Percentiles rank a stretch among this genome's conserved stretches.
phyloP scores from a whole-genome alignment of 164 flowering plant genomes.

The Umbilicus rupestris region DNA sequence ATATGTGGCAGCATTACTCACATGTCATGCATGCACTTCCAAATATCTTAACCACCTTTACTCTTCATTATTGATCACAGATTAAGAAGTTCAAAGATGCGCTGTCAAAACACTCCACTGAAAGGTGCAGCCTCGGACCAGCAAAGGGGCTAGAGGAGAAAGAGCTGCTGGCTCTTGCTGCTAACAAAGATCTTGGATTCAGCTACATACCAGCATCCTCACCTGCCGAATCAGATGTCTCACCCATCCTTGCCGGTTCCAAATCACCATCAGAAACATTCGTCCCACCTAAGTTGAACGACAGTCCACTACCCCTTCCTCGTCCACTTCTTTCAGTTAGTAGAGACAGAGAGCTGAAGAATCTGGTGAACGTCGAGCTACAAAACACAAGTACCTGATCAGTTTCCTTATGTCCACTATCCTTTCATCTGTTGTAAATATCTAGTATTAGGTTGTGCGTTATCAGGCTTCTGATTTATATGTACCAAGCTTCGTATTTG shows the following conservation, averaged over 20 bases:
- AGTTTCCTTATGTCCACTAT: not conserved
- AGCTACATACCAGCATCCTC: constrained; percentile 37
- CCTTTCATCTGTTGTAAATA: not conserved
- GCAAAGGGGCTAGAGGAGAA: constrained; percentile 71
- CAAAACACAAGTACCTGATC: not conserved
- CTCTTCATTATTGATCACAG: constrained; percentile 21
- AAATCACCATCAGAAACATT: not conserved
- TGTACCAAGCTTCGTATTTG: not conserved
- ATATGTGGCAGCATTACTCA: too few species aligned
- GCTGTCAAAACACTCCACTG: constrained; percentile 59
- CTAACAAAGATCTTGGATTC: constrained; percentile 62
- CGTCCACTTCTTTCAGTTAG: not conserved
- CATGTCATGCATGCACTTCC: not conserved
- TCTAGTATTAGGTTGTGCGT: not conserved
- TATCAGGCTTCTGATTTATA: not conserved
- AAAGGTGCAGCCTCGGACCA: constrained; percentile 60
- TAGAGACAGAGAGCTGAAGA: not conserved
- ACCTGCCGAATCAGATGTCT: constrained; percentile 16
- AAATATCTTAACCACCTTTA: not conserved
- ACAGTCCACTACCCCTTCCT: not conserved
- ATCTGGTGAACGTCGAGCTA: not conserved
- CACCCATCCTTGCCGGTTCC: not conserved
- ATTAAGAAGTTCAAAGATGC: constrained; percentile 81
- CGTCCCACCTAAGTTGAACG: not conserved
- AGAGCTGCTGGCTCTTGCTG: constrained; percentile 62